Evolutionary conservation across 1,284 basidiomycete species (phyloP), one percentile per base, ranked within the genome.

Genomic region (Cutaneotrichosporon sp.): DNA sequence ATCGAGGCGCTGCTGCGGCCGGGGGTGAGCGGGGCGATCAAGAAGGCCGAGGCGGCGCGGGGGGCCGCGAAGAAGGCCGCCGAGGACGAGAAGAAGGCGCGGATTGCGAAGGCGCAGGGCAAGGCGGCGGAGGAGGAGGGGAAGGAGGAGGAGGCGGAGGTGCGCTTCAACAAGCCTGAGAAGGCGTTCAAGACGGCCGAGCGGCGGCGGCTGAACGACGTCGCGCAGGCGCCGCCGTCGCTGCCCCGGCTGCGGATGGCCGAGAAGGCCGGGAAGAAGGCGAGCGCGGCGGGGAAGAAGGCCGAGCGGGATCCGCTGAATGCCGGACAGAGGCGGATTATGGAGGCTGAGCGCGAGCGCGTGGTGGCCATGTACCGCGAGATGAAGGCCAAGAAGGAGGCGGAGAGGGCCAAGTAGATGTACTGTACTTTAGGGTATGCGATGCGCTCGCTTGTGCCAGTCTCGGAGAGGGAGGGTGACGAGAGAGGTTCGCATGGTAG

Each of bases 291-390:
- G 43, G 49, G 33, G 58, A 36, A 33, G 16, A 46, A 31, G 8
- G 45, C 29, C 10, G 66, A 64, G 4, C 63, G 72, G 34, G 69
- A 67, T 24, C 76, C 76, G 29, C 58, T 80, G 25, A 74, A 68
- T 59, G 71, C 72, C 1, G 79, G 72, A 0, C 78, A 79, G 62
- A 64, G 71, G 69, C 61, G 79, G 31, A 65, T 79, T 49, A 60
- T 80, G 66, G 75, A 75, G 47, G 69, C 72, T 47, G 77, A 79
- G 65, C 62, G 77, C 58, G 74, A 76, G 64, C 61, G 76, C 18
- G 77, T 79, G 5, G 66, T 79, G n/a, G 62, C 53, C 54, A 58
- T 71, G 56, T 79, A 79, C 62, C 66, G 77, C 43, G 66, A 67
- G 47, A 46, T 67, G 27, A 67, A 67, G 60, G 62, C 65, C 2